These are phyloP conservation scores for Schwanniomyces sp. DNA, from an alignment of 805 yeast genomes.

Conservation along the genomic window DNA sequence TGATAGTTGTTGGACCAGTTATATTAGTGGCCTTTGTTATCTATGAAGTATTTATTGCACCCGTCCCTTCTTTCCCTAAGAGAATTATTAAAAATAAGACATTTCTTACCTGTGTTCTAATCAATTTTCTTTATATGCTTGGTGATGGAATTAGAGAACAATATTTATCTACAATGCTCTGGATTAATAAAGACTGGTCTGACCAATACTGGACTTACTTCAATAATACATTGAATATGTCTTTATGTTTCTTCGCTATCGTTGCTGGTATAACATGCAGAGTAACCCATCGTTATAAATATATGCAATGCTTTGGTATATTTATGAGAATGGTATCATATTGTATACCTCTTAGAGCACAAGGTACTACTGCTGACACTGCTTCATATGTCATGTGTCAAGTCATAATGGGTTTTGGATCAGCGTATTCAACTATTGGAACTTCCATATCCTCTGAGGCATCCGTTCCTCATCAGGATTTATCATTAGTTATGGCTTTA, in stretches of 20 bases:
- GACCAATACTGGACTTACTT: slow-evolving; percentile 36
- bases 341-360: background rate
- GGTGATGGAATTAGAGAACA: slow-evolving; percentile 25
- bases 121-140: slow-evolving; percentile 30
- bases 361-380: slow-evolving; percentile 10
- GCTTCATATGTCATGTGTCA: slow-evolving; percentile 31
- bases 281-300: slow-evolving; percentile 35
- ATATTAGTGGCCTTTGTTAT: slow-evolving; percentile 30
- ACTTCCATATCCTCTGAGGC: slow-evolving; percentile 39
- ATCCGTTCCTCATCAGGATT: slow-evolving; percentile 42
- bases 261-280: slow-evolving; percentile 34
- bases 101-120: slow-evolving; percentile 29
- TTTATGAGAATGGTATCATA: background rate
- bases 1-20: slow-evolving; percentile 41
- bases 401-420: slow-evolving; percentile 39
- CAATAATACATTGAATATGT: slow-evolving; percentile 35
- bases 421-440: slow-evolving; percentile 36
- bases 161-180: slow-evolving; percentile 34
- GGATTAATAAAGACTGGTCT: slow-evolving; percentile 28
- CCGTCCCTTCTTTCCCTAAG: slow-evolving; percentile 37
- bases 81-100: slow-evolving; percentile 33
- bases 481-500: slow-evolving; percentile 39
- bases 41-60: slow-evolving; percentile 35
- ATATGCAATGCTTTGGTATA: slow-evolving; percentile 30
- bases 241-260: slow-evolving; percentile 36